Base-by-base conservation (phyloP, 2,329 filamentous ascomycete genomes). In the Colletotrichum filicis region DNA sequence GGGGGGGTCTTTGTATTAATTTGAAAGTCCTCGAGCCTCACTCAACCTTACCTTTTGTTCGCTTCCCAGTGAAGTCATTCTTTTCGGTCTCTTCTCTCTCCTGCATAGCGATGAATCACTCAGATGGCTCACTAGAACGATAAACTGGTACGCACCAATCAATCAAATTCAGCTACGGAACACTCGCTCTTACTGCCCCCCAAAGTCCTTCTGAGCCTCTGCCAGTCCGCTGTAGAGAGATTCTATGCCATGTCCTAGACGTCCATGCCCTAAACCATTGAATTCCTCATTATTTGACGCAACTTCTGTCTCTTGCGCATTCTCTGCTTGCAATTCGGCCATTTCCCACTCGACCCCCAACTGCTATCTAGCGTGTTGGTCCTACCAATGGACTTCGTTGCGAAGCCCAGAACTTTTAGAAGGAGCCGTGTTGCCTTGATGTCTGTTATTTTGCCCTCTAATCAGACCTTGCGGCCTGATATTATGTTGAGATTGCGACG, bases 391-490 rank as follows among this genome's bases (percentile, higher is more conserved):
- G 12, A 69, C 28, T 52, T 72, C 69, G 12, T 72, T 62, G n/a
- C 65, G 66, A 24, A 72, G 58, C 14, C 64, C 69, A 19, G 69
- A 72, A 42, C 46, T 46, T 28, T 19, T 11, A 53, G 57, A 49
- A 19, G 24, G 22, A 37, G 12, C 62, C 12, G 28, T n/a, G 12
- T 56, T 42, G 24, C 30, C 26, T 24, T 26, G 19, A 6, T 22
- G 22, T 42, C 58, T 52, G 14, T 2, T 19, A 12, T 12, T 8
- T 4, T 5, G 12, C 30, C 52, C n/a, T 11, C 9, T 28, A 14
- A 19, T 24, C 5, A 24, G 16, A 32, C 26, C 35, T 2, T 37
- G 22, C n/a, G 28, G n/a, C 24, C n/a, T 26, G 30, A 3, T 35
- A 12, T 2, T n/a, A 28, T n/a, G 22, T 16, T 55, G 24, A 61